A percentile compares a stretch with the other conserved stretches of the same genome.
phyloP scores from a whole-genome alignment of 345 rosid species.

The Sisymbrium irio region DNA sequence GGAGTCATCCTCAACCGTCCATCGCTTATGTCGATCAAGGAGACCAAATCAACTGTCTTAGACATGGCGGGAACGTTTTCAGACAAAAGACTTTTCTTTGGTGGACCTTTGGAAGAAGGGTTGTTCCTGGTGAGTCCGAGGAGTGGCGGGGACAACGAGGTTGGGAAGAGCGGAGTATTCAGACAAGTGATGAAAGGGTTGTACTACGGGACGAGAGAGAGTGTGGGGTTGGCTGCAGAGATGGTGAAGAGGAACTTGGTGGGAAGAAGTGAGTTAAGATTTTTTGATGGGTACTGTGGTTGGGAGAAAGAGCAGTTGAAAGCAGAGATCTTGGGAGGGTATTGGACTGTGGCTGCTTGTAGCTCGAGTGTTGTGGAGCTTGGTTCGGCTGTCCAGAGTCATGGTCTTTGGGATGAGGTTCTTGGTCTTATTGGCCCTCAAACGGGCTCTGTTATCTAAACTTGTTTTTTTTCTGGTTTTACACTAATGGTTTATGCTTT shows the following conservation, averaged over 20 bases:
- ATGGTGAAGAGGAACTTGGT: conserved; percentile 71
- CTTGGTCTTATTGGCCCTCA: conserved; percentile 57
- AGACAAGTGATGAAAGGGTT: conserved; percentile 77
- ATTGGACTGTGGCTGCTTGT: conserved; percentile 80
- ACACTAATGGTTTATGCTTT: neutral
- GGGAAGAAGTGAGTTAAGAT: conserved; percentile 68
- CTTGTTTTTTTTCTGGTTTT: neutral
- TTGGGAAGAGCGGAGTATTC: conserved; percentile 53
- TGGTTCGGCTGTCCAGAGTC: conserved; percentile 30
- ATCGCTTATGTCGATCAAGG: conserved; percentile 74
- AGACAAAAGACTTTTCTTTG: conserved; percentile 69
- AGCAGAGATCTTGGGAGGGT: conserved; percentile 78
- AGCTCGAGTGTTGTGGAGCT: conserved; percentile 75
- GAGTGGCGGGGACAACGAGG: conserved; percentile 36
- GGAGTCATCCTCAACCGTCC: conserved; percentile 92
- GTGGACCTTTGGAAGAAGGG: conserved; percentile 85
- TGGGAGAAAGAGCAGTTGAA: conserved; percentile 79
- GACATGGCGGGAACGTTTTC: conserved; percentile 63
- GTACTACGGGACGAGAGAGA: conserved; percentile 75
- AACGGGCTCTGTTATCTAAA: conserved; percentile 44
- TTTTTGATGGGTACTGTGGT: conserved; percentile 84
- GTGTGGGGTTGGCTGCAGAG: conserved; percentile 74
- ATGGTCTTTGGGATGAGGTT: conserved; percentile 81
- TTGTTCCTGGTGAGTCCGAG: conserved; percentile 62
- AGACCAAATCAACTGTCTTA: conserved; percentile 51